Conservation (phyloP, 2,329 filamentous ascomycete genomes). For the Incumbomyces delicatus region DNA sequence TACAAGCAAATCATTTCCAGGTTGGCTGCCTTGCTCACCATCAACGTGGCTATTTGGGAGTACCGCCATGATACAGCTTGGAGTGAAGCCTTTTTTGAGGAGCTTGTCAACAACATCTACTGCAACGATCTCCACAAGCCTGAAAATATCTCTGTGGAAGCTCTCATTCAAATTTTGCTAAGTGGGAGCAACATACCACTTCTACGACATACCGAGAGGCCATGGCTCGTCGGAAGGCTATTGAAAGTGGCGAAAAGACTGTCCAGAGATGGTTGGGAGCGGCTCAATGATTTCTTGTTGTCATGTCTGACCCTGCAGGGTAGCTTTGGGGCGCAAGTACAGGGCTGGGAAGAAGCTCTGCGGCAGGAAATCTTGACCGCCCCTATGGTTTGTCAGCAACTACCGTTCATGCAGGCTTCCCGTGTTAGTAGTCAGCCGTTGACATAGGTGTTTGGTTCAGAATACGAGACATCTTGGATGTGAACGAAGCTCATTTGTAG, state of each 20-base stretch:
- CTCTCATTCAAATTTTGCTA: slow-evolving; percentile 31
- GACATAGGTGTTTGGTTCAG: too few species aligned
- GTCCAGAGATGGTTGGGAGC: slow-evolving; percentile 26
- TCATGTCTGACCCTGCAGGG: slow-evolving; percentile 27
- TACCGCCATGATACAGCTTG: slow-evolving; percentile 25
- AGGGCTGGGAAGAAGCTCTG: slow-evolving; percentile 25
- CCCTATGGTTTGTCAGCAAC: slow-evolving; percentile 28
- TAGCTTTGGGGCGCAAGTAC: slow-evolving; percentile 16
- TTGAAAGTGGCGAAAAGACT: slow-evolving; percentile 31
- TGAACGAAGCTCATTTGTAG: too few species aligned
- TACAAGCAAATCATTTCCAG: slow-evolving; percentile 32
- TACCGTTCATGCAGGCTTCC: slow-evolving; percentile 18
- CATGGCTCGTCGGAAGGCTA: slow-evolving; percentile 33
- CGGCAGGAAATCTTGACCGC: slow-evolving; percentile 28
- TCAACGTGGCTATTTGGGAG: slow-evolving; percentile 33
- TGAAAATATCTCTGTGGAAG: slow-evolving; percentile 29
- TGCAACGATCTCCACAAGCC: slow-evolving; percentile 26
- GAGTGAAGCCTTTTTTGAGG: slow-evolving; percentile 27
- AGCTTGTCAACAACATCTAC: slow-evolving; percentile 24
- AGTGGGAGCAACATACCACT: slow-evolving; percentile 25
- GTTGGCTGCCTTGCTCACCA: slow-evolving; percentile 27
- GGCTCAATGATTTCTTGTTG: slow-evolving; percentile 28
- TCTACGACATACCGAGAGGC: slow-evolving; percentile 21
- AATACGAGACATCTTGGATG: too few species aligned
- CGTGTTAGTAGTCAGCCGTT: too few species aligned